phyloP scores from a whole-genome alignment of 805 yeast genomes.

The Vanderwaltozyma tropicalis region DNA sequence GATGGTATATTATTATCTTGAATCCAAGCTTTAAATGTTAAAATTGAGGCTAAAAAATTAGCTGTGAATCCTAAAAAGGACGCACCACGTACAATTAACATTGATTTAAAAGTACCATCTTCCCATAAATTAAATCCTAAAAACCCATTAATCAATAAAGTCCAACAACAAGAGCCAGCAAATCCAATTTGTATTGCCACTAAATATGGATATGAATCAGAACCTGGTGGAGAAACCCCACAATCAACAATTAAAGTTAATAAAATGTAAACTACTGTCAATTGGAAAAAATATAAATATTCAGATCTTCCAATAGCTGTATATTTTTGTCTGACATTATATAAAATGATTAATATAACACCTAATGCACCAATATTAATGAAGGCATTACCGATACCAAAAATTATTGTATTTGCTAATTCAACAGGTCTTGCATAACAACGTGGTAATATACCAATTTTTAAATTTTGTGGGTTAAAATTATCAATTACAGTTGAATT shows the following conservation, averaged over 20 bases:
- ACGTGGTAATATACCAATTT: constrained; percentile 56
- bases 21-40: constrained; percentile 66
- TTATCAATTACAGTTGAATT: constrained; percentile 14
- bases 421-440: constrained; percentile 85
- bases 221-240: constrained; percentile 86
- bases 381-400: constrained; percentile 80
- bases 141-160: constrained; percentile 63
- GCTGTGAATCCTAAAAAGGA: constrained; percentile 50
- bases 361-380: constrained; percentile 67
- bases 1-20: constrained; percentile 34
- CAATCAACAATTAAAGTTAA: constrained; percentile 74
- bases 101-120: constrained; percentile 69
- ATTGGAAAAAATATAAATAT: constrained; percentile 62
- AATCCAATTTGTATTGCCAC: constrained; percentile 74
- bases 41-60: constrained; percentile 54
- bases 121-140: constrained; percentile 89
- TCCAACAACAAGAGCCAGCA: constrained; percentile 59
- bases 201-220: constrained; percentile 64
- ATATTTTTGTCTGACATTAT: constrained; percentile 70
- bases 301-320: constrained; percentile 93
- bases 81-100: constrained; percentile 43
- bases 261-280: constrained; percentile 46
- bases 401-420: constrained; percentile 82
- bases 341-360: constrained; percentile 57
- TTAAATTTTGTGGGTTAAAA: constrained; percentile 23